phyloP scores from a whole-genome alignment of 345 rosid genomes.

The Bruguiera gymnorhiza region DNA sequence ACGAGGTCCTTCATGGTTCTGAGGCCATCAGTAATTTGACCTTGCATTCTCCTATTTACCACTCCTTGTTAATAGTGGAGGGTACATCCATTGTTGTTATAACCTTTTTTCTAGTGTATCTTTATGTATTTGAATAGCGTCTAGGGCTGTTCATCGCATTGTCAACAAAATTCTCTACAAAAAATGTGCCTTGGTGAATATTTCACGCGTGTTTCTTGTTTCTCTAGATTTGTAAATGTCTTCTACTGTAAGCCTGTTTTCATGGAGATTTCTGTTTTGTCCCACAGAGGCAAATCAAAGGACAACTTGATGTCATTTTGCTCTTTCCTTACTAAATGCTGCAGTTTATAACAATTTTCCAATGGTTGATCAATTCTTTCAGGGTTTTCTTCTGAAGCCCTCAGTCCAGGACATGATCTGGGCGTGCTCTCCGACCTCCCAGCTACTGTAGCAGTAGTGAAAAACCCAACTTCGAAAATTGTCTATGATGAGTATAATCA shows the following conservation, averaged over 20 bases:
- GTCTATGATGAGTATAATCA: conserved; percentile 82
- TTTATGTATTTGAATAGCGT: background rate
- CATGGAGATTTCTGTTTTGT: too few relatives aligned
- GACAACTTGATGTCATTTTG: background rate
- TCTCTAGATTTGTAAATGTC: background rate
- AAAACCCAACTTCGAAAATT: conserved; percentile 75
- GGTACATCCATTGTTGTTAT: background rate
- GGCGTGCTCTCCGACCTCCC: conserved; percentile 44
- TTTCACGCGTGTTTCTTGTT: background rate
- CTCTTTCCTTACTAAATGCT: background rate
- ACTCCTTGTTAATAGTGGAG: background rate
- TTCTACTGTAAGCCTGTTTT: too few relatives aligned
- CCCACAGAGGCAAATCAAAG: background rate
- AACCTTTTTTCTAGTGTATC: background rate
- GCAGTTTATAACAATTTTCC: conserved; percentile 2
- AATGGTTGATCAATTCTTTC: conserved; percentile 17
- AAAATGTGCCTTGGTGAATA: background rate
- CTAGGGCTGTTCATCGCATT: background rate
- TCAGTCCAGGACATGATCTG: conserved; percentile 35
- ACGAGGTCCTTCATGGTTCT: background rate
- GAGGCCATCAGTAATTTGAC: background rate
- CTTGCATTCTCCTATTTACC: background rate
- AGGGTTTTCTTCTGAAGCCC: conserved; percentile 58
- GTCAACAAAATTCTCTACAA: too few relatives aligned
- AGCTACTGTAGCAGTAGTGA: conserved; percentile 68